These are phyloP conservation scores for Dentipellis fragilis DNA, from an alignment of 768 basidiomycete genomes.

Conservation along the genomic window DNA sequence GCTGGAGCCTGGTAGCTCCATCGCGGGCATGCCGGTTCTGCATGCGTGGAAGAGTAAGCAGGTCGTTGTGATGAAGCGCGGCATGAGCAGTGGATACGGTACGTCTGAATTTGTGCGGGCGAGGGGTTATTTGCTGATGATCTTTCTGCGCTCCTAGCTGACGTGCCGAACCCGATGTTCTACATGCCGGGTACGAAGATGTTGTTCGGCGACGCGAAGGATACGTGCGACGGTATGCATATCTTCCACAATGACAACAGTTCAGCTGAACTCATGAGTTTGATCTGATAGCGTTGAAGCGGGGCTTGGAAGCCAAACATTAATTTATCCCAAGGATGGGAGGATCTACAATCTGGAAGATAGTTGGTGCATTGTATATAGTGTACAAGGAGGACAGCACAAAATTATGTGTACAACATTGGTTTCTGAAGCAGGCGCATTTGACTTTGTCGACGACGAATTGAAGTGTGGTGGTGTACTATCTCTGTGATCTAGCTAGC, in stretches of 20 bases:
- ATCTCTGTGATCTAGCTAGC: too few relatives aligned
- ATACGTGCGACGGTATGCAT: constrained; percentile 68
- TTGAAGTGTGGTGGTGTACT: too few relatives aligned
- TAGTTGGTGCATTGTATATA: too few relatives aligned
- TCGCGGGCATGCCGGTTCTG: constrained; percentile 88
- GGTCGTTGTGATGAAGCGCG: constrained; percentile 88
- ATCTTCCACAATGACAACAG: neutral
- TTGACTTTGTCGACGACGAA: too few relatives aligned
- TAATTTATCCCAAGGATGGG: neutral
- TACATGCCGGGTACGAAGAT: constrained; percentile 86
- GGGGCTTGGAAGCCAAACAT: constrained; percentile 19
- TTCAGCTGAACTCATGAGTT: constrained; percentile 1
- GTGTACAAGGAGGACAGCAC: too few relatives aligned
- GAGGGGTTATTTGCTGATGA: neutral
- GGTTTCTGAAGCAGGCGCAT: too few relatives aligned
- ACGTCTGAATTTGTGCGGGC: neutral
- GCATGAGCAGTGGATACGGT: constrained; percentile 86
- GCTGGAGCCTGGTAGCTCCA: constrained; percentile 75
- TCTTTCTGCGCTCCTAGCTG: constrained; percentile 37
- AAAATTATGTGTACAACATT: too few relatives aligned
- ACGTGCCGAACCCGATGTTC: constrained; percentile 91
- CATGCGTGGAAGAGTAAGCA: constrained; percentile 93
- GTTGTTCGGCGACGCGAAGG: constrained; percentile 89
- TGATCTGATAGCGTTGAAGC: constrained; percentile 21
- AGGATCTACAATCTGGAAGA: too few relatives aligned